phyloP scores from a whole-genome alignment of 164 flowering plant genomes.

The Platanus orientalis region DNA sequence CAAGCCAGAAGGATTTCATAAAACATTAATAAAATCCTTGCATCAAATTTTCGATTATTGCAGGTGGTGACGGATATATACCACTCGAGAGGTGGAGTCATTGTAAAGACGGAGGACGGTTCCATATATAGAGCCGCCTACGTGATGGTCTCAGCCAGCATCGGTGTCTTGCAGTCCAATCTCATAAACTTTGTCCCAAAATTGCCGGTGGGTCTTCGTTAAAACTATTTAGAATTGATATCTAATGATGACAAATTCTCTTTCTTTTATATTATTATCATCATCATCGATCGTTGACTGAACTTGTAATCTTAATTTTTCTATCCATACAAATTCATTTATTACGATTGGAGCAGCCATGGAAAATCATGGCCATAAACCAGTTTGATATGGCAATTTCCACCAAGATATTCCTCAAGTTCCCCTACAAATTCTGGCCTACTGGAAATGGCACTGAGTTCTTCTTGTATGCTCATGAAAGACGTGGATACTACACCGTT shows the following conservation, averaged over 20 bases:
- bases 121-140: slow-evolving; percentile 22
- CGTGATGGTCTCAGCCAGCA: slow-evolving; percentile 30
- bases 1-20: too few species aligned
- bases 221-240: too few species aligned
- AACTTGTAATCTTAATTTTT: not conserved
- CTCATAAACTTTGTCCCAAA: slow-evolving; percentile 33
- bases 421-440: too few species aligned
- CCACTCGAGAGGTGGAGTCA: slow-evolving; percentile 24
- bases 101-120: slow-evolving; percentile 37
- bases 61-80: slow-evolving; percentile 32
- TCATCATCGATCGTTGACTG: not conserved
- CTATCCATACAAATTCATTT: not conserved
- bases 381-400: slow-evolving; percentile 3
- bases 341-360: slow-evolving; percentile 5
- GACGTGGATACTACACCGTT: not conserved
- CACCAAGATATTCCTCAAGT: slow-evolving; percentile 10
- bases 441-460: slow-evolving; percentile 18
- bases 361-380: slow-evolving; percentile 10
- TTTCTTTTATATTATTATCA: not conserved
- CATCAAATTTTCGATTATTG: not conserved
- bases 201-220: slow-evolving; percentile 39
- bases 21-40: too few species aligned
- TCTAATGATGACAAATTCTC: not conserved
- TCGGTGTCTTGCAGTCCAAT: slow-evolving; percentile 40
- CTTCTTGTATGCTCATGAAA: slow-evolving; percentile 10